phyloP scores from a whole-genome alignment of 2,329 filamentous ascomycete genomes.

The Zymoseptoria pseudotritici region DNA sequence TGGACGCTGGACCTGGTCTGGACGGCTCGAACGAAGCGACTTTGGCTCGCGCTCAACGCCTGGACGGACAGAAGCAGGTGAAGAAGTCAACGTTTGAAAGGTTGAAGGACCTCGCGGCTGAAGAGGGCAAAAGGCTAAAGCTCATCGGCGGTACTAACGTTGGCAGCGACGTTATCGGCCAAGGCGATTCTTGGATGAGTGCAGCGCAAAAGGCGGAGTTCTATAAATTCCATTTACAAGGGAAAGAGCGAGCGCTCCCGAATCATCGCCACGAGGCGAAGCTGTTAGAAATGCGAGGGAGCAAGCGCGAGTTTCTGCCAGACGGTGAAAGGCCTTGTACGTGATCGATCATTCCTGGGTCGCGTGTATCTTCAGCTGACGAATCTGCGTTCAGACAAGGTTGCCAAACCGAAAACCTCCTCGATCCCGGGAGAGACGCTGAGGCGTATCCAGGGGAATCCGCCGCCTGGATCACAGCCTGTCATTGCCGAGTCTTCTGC shows the following conservation, averaged over 20 bases:
- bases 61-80: neutral
- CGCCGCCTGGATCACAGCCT: neutral
- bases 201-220: neutral
- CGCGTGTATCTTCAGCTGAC: neutral
- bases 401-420: neutral
- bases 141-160: no score
- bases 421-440: neutral
- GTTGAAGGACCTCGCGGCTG: neutral
- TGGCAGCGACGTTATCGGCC: neutral
- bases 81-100: neutral
- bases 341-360: neutral
- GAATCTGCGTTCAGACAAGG: neutral
- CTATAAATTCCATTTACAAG: neutral
- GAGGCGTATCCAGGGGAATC: neutral
- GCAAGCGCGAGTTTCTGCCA: neutral
- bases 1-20: neutral
- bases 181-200: neutral
- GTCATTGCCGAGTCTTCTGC: neutral
- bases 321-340: neutral
- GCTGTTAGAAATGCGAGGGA: neutral
- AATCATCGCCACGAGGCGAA: neutral
- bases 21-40: neutral
- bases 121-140: no score
- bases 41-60: neutral
- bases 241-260: neutral